Evolutionary conservation across 495 filamentous ascomycete genomes (phyloP).

Genomic region (Daldinia grandis): DNA sequence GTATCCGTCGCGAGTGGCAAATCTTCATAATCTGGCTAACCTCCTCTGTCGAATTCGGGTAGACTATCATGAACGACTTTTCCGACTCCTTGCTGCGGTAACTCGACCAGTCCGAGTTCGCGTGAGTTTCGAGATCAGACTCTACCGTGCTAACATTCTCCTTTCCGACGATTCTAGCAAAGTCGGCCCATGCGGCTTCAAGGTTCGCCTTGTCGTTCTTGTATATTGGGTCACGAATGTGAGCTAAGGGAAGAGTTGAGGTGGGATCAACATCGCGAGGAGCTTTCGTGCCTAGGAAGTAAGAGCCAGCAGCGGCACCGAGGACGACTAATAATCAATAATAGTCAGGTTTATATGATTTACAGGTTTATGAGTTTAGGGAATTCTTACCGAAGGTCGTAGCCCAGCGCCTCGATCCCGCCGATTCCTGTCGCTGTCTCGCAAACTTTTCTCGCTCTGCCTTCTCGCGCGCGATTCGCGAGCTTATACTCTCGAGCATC

Average conservation of each 20-base stretch:
- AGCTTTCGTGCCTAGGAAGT: constrained; percentile 72
- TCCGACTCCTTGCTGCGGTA: constrained; percentile 63
- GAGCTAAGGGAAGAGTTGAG: constrained; percentile 77
- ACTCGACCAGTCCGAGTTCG: constrained; percentile 89
- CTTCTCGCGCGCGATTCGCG: constrained; percentile 77
- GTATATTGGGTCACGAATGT: constrained; percentile 68
- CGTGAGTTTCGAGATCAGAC: constrained; percentile 72
- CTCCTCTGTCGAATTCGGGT: constrained; percentile 71
- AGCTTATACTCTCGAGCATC: constrained; percentile 82
- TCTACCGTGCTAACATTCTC: constrained; percentile 83
- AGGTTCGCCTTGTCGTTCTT: constrained; percentile 78
- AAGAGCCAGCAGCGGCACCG: constrained; percentile 69
- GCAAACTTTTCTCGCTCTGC: constrained; percentile 73
- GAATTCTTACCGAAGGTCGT: constrained; percentile 68
- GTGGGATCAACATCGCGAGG: constrained; percentile 65
- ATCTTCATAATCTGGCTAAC: constrained; percentile 78
- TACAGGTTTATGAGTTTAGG: neutral
- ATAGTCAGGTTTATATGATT: constrained; percentile 23
- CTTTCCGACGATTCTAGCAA: constrained; percentile 81
- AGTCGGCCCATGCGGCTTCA: constrained; percentile 93
- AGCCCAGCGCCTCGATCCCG: constrained; percentile 64
- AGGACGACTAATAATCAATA: constrained; percentile 56
- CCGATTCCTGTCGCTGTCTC: constrained; percentile 60
- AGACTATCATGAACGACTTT: constrained; percentile 69
- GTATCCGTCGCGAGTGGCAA: constrained; percentile 73